phyloP scores from a whole-genome alignment of 305 asterid genomes.

The Plantago coronopus region DNA sequence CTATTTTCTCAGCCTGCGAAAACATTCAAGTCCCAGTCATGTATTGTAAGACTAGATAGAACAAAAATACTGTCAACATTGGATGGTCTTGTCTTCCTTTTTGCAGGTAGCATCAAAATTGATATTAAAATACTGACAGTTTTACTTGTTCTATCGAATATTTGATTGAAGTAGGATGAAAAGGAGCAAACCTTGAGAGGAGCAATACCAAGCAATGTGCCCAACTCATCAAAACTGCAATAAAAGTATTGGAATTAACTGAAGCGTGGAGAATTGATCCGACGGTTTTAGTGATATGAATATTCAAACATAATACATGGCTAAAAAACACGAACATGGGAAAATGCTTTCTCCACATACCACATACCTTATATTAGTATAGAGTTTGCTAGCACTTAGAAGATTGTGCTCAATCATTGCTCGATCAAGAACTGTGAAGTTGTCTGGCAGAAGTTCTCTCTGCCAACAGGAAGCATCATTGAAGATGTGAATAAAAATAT shows the following conservation, averaged over 20 bases:
- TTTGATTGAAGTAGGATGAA: slow-evolving; percentile 18
- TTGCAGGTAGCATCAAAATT: no score
- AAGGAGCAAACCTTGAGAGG: slow-evolving; percentile 67
- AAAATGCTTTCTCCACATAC: slow-evolving; percentile 12
- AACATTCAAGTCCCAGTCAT: slow-evolving; percentile 1
- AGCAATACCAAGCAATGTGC: slow-evolving; percentile 89
- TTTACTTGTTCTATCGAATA: no score
- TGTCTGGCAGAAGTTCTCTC: slow-evolving; percentile 87
- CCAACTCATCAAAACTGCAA: slow-evolving; percentile 85
- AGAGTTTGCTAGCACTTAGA: slow-evolving; percentile 92
- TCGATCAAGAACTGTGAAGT: slow-evolving; percentile 90
- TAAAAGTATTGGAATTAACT: slow-evolving; percentile 20
- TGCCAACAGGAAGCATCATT: slow-evolving; percentile 32
- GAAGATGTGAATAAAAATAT: slow-evolving; percentile 15
- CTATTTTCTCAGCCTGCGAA: slow-evolving; percentile 93
- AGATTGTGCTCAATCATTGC: slow-evolving; percentile 99
- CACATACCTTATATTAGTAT: slow-evolving; percentile 93
- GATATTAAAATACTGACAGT: no score
- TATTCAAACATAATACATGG: slow-evolving; percentile 1
- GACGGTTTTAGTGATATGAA: slow-evolving; percentile 4
- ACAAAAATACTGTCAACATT: no score
- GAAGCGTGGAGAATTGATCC: slow-evolving; percentile 15
- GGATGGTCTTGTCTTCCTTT: no score
- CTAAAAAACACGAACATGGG: slow-evolving; percentile 7
- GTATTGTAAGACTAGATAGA: no score